Conservation (phyloP, 345 rosid genomes). For the Limnanthes douglasii region DNA sequence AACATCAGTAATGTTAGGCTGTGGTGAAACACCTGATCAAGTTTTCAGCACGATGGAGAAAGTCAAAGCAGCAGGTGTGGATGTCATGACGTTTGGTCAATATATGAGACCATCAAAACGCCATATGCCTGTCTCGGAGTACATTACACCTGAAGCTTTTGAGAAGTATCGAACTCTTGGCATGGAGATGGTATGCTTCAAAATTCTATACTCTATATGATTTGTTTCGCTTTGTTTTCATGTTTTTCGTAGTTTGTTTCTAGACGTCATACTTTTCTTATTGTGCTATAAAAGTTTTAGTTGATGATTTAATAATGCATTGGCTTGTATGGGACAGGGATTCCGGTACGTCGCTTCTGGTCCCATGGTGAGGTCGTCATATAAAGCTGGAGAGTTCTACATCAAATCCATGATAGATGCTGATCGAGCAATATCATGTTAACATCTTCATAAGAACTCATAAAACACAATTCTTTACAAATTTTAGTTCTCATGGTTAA, state of each 20-base stretch:
- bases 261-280: too few species aligned
- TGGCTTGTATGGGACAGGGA: slow-evolving; percentile 38
- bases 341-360: slow-evolving; percentile 97
- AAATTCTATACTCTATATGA: background rate
- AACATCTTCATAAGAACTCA: slow-evolving; percentile 13
- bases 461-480: slow-evolving; percentile 4
- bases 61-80: slow-evolving; percentile 93
- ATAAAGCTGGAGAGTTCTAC: slow-evolving; percentile 97
- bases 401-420: slow-evolving; percentile 95
- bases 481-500: too few species aligned
- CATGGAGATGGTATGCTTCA: slow-evolving; percentile 80
- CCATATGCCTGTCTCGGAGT: slow-evolving; percentile 94
- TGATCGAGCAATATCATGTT: slow-evolving; percentile 53
- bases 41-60: slow-evolving; percentile 84
- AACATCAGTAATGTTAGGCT: slow-evolving; percentile 94
- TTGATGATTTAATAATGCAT: background rate
- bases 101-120: slow-evolving; percentile 99
- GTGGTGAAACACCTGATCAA: slow-evolving; percentile 98
- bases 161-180: slow-evolving; percentile 70
- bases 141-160: slow-evolving; percentile 89
- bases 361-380: slow-evolving; percentile 98
- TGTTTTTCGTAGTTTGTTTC: too few species aligned
- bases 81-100: slow-evolving; percentile 98
- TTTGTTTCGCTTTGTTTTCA: background rate
- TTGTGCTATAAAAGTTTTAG: background rate